Evolutionary conservation across 2,329 filamentous ascomycete genomes (phyloP), one percentile per base, ranked within the genome.

Genomic region (Dryadomyces quercivorus): DNA sequence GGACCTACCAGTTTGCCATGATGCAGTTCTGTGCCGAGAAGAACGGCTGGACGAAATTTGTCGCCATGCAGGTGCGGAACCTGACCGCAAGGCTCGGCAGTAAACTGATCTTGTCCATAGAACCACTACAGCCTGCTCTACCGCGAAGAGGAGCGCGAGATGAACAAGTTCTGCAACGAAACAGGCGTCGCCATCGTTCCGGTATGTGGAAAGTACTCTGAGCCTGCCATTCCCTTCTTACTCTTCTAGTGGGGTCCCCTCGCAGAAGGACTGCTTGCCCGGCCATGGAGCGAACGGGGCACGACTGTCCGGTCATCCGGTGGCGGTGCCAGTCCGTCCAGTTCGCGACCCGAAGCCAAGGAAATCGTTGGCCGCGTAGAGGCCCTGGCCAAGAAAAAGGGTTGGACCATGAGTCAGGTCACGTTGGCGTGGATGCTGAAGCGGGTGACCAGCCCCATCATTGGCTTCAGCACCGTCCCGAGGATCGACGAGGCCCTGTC

Each of bases 401-500:
- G 53, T 20, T 53, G 52, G 56, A 51, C 55, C 47, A 56, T 55
- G 55, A 61, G 58, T 15, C 47, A 20, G 47, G 26, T n/a, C n/a
- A 75, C 80, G 1, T 71, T 83, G 54, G 81, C 80, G 3, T 86
- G 84, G 84, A 73, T 75, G 51, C 67, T 78, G 58, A 72, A 74
- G 58, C 69, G 74, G 46, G 73, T 75, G 6, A 66, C 72, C 22
- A 77, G 72, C 58, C 81, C 81, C 1, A 84, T 86, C 56, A 69
- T 84, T 52, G 82, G 83, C 0, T 69, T 85, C 59, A 76, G 72
- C 57, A 82, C 72, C 50, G 69, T 75, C 44, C 70, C 73, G 57
- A 69, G 82, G 18, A 75, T 86, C 49, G 76, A 83, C 42, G 80
- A 85, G 66, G 78, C 79, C 0, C 69, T 82, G 18, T 68, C 70